These are phyloP conservation scores for Ophiostoma populinum DNA, from an alignment of 2,329 filamentous ascomycete genomes.

Conservation along the genomic window DNA sequence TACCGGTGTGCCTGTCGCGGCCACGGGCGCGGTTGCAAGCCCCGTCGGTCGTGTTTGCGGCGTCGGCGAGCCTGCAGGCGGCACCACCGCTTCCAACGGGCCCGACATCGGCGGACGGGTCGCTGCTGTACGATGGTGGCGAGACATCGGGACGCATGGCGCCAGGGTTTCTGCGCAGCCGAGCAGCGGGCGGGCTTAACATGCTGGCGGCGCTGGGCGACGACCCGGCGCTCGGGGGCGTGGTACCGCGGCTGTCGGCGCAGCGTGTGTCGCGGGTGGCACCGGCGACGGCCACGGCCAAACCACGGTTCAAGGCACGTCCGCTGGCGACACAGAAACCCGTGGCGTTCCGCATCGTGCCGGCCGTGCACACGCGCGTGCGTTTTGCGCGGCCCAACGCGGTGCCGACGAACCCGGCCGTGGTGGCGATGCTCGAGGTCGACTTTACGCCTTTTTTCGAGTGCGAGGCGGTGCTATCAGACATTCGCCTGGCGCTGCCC, in stretches of 20 bases:
- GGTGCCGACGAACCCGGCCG: constrained; percentile 37
- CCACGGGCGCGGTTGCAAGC: constrained; percentile 48
- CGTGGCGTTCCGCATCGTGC: constrained; percentile 45
- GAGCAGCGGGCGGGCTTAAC: constrained; percentile 53
- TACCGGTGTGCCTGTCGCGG: constrained; percentile 37
- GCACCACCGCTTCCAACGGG: constrained; percentile 23
- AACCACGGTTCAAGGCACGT: constrained; percentile 25
- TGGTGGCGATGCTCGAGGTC: constrained; percentile 55
- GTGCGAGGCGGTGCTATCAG: constrained; percentile 45
- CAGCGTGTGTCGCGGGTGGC: constrained; percentile 58
- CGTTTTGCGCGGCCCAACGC: constrained; percentile 50
- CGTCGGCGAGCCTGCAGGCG: constrained; percentile 41
- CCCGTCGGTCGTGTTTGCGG: constrained; percentile 48
- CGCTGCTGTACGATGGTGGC: not conserved
- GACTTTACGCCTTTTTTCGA: constrained; percentile 57
- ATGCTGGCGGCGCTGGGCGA: constrained; percentile 56
- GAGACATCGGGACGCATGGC: not conserved
- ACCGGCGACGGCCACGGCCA: constrained; percentile 40
- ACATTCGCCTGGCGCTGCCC: constrained; percentile 37
- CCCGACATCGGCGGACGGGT: constrained; percentile 23
- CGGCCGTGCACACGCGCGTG: constrained; percentile 55
- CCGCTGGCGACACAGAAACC: constrained; percentile 43
- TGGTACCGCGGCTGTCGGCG: constrained; percentile 52
- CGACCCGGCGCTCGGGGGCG: constrained; percentile 44
- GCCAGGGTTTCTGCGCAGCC: constrained; percentile 49